A percentile compares a stretch with the other conserved stretches of the same genome.
Conservation (phyloP, 352 stramenopile genomes). For the Phytophthora uliginosa region DNA sequence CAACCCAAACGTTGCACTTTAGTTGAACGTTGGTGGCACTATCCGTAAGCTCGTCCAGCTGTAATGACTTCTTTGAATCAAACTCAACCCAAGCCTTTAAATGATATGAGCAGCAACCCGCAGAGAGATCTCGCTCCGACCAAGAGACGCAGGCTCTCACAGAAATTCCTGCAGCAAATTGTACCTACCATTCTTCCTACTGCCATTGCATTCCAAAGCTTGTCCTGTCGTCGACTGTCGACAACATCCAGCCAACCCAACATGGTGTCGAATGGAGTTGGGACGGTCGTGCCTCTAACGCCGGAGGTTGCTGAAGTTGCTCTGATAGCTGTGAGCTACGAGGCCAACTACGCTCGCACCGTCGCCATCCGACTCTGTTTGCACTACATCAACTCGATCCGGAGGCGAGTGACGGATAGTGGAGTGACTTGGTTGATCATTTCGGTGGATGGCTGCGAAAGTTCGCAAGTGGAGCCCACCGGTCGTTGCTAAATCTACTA, state of each 20-base stretch:
- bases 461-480: constrained; percentile 24
- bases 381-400: constrained; percentile 52
- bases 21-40: constrained; percentile 4
- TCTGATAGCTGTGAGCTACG: constrained; percentile 50
- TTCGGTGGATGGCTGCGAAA: constrained; percentile 51
- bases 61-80: not conserved
- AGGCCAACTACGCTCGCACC: constrained; percentile 45
- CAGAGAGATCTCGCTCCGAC: no score
- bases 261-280: constrained; percentile 9
- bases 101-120: no score
- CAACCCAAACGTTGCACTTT: constrained; percentile 6
- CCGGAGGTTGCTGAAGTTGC: constrained; percentile 33
- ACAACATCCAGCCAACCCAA: not conserved
- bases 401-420: constrained; percentile 20
- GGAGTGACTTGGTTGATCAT: constrained; percentile 43
- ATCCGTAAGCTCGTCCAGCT: not conserved
- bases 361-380: constrained; percentile 47
- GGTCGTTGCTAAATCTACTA: constrained; percentile 56
- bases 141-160: no score
- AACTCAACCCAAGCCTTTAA: not conserved
- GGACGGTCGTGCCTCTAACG: constrained; percentile 34
- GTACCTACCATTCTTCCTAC: not conserved
- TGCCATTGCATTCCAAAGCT: not conserved
- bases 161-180: no score
- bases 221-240: no score